Percentiles rank a stretch among this genome's conserved stretches.
Evolutionary conservation across 257 asterid species (phyloP).

Genomic region (Nicotiana knightiana): DNA sequence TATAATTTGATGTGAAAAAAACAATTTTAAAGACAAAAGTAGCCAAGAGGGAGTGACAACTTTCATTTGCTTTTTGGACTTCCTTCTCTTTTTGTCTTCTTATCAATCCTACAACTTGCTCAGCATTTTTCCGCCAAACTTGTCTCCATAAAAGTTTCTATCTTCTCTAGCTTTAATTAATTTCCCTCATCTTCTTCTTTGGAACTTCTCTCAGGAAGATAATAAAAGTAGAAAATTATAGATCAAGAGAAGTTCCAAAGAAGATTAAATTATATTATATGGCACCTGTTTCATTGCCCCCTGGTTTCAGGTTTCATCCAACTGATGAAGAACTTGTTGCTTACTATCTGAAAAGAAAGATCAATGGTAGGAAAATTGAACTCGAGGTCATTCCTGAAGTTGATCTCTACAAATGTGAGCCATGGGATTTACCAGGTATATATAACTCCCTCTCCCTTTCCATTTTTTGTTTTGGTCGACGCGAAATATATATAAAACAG

Average conservation of each 20-base stretch:
- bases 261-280: slow-evolving; percentile 14
- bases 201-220: neutral
- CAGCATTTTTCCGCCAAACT: slow-evolving; percentile 6
- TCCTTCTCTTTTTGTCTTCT: slow-evolving; percentile 53
- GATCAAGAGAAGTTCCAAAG: slow-evolving; percentile 3
- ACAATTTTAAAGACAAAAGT: slow-evolving; percentile 37
- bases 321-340: slow-evolving; percentile 98
- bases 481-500: too few species aligned
- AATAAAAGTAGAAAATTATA: neutral
- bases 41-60: slow-evolving; percentile 17
- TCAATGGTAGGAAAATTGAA: slow-evolving; percentile 79
- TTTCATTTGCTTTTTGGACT: slow-evolving; percentile 33
- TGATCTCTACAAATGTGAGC: slow-evolving; percentile 99
- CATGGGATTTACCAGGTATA: slow-evolving; percentile 98
- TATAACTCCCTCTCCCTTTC: neutral
- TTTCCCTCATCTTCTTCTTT: slow-evolving; percentile 14
- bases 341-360: slow-evolving; percentile 83
- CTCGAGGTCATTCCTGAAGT: slow-evolving; percentile 95
- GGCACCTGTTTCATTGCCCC: slow-evolving; percentile 97
- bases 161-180: neutral
- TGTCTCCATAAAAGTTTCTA: neutral
- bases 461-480: neutral
- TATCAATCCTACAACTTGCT: slow-evolving; percentile 23
- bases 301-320: slow-evolving; percentile 97
- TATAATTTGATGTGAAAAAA: neutral